Evolutionary conservation across 208 protist genomes (phyloP).

Genomic region (Wallacemonas sp.): DNA sequence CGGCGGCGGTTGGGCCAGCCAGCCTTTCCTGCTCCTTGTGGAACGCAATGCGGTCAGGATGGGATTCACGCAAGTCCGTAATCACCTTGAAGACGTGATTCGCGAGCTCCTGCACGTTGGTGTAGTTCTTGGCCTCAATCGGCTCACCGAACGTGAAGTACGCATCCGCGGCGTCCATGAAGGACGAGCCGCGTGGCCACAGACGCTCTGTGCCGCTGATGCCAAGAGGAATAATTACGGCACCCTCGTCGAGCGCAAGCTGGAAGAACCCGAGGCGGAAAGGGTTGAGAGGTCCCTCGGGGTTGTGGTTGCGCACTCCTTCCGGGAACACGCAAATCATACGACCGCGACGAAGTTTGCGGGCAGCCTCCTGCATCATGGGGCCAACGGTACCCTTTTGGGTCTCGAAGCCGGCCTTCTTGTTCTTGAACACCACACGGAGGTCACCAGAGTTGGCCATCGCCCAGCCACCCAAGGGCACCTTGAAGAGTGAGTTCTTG

Average conservation of each 20-base stretch:
- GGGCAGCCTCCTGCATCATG: slow-evolving; percentile 76
- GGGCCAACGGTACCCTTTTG: slow-evolving; percentile 76
- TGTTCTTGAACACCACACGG: slow-evolving; percentile 69
- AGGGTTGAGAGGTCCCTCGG: slow-evolving; percentile 59
- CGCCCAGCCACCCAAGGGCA: slow-evolving; percentile 84
- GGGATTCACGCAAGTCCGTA: slow-evolving; percentile 53
- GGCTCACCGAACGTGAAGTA: slow-evolving; percentile 80
- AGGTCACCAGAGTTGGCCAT: slow-evolving; percentile 80
- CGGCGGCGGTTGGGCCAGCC: too few species aligned
- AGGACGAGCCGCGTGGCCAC: slow-evolving; percentile 53
- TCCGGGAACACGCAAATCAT: slow-evolving; percentile 88
- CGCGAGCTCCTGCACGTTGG: slow-evolving; percentile 57
- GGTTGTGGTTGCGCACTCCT: slow-evolving; percentile 64
- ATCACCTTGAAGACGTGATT: slow-evolving; percentile 66
- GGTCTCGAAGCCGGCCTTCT: slow-evolving; percentile 65
- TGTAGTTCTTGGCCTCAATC: slow-evolving; percentile 59
- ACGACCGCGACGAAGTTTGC: slow-evolving; percentile 64
- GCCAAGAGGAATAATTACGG: slow-evolving; percentile 76
- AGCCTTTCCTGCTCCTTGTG: slow-evolving; percentile 15
- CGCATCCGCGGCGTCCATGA: slow-evolving; percentile 50
- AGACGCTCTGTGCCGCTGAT: slow-evolving; percentile 74
- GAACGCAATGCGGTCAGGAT: slow-evolving; percentile 64
- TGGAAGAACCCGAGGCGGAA: slow-evolving; percentile 86
- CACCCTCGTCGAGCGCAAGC: slow-evolving; percentile 72
- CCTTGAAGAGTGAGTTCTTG: slow-evolving; percentile 75